These are phyloP conservation scores for Psophocarpus tetragonolobus DNA, from an alignment of 306 rosid genomes.

Conservation along the genomic window DNA sequence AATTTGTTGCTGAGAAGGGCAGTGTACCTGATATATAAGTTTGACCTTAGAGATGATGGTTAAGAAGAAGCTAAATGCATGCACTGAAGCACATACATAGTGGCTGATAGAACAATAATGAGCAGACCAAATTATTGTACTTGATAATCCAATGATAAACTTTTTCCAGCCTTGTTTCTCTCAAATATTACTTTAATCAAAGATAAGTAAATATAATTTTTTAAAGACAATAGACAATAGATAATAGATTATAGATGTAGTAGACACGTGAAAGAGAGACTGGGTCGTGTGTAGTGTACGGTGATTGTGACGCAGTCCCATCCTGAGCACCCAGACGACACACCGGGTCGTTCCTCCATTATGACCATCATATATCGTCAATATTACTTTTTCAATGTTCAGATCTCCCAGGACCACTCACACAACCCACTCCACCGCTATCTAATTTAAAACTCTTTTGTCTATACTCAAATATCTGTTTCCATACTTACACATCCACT, in stretches of 20 bases:
- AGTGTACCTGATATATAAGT: background rate
- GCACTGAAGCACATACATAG: slow-evolving; percentile 28
- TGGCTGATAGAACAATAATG: slow-evolving; percentile 24
- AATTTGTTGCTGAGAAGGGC: background rate
- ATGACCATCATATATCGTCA: background rate
- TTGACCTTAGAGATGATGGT: background rate
- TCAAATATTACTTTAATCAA: too few species aligned
- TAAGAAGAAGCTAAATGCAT: slow-evolving; percentile 11
- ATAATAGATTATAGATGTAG: too few species aligned
- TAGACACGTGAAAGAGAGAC: background rate
- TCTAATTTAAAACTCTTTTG: too few species aligned
- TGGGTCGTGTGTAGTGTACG: background rate
- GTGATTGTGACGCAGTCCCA: slow-evolving; percentile 31
- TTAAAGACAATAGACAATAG: background rate
- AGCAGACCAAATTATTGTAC: slow-evolving; percentile 33
- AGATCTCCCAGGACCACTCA: background rate
- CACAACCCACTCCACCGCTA: background rate
- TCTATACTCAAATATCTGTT: too few species aligned
- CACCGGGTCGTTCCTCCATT: slow-evolving; percentile 7
- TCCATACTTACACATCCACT: too few species aligned
- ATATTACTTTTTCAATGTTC: background rate
- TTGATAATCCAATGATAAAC: background rate
- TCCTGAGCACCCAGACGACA: background rate
- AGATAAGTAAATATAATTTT: too few species aligned
- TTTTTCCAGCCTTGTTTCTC: background rate